Percentiles rank a stretch among this genome's conserved stretches.
Conservation (phyloP, 805 yeast species). For the Ogataea angusta region DNA sequence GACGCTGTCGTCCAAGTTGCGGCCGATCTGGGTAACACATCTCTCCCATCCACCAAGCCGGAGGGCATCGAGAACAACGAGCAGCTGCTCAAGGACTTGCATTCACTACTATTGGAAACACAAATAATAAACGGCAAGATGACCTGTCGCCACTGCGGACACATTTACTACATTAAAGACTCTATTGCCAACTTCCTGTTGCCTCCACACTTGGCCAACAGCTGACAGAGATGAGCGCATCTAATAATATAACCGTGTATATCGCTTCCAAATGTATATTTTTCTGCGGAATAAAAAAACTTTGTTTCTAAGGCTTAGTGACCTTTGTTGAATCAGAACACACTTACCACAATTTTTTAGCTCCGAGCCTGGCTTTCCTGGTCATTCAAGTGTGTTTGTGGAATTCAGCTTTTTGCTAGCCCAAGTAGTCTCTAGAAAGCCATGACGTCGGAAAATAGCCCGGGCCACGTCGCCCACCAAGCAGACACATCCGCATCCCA, state of each 20-base stretch:
- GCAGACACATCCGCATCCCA: neutral
- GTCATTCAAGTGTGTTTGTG: neutral
- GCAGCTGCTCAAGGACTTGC: constrained; percentile 69
- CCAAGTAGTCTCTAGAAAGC: neutral
- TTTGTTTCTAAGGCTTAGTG: constrained; percentile 3
- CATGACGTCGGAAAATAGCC: constrained; percentile 1
- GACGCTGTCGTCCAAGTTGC: constrained; percentile 77
- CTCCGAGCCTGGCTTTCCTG: neutral
- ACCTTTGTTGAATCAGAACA: constrained; percentile 1
- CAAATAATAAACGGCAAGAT: constrained; percentile 84
- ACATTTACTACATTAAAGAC: constrained; percentile 85
- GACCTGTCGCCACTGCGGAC: constrained; percentile 84
- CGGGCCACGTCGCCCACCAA: neutral
- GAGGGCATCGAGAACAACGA: constrained; percentile 42
- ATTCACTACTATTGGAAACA: constrained; percentile 76
- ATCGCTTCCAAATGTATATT: neutral
- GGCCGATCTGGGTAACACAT: constrained; percentile 62
- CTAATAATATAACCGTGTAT: neutral
- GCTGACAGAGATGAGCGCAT: neutral
- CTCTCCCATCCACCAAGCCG: constrained; percentile 63
- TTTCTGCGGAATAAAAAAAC: constrained; percentile 7
- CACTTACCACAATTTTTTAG: neutral
- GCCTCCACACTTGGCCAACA: constrained; percentile 84
- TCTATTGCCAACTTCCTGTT: constrained; percentile 89
- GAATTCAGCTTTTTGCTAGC: neutral